Base-by-base conservation (phyloP, 192 early-diverging fungal species). In the Podila epicladia region DNA sequence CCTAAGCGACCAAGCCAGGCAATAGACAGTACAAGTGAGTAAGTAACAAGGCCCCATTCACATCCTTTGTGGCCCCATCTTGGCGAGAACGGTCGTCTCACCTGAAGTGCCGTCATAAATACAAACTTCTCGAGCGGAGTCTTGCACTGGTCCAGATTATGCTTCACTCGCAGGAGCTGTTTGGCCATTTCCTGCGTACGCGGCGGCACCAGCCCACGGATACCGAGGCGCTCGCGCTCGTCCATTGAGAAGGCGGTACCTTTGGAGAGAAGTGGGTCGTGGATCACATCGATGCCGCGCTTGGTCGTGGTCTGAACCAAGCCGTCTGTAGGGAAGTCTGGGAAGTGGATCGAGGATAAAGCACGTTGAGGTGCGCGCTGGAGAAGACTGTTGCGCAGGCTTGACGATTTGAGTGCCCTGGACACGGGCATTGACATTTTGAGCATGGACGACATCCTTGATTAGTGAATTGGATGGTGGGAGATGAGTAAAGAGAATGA, bases 171-270 rank as follows among this genome's bases (percentile, higher is more conserved):
- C 51, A 82, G 71, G 17, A 88, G 71, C 60, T 88, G 87, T 62
- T 86, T 88, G 20, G 85, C 87, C 87, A 88, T 88, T 58, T 88
- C 87, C 63, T 88, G 87, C 19, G 83, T 72, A 15, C 87, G 69
- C 64, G 87, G 87, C 17, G 87, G 87, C 2, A 88, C 87, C 6
- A 88, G 73, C 22, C 87, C 87, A 66, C 87, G 87, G 32, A 88
- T 85, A 12, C 85, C 85, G 37, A 88, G 75, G 51, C 87, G 79
- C 63, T 88, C 87, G 37, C 87, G 80, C 49, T 88, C 87, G 12
- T 80, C 68, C n/a, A 88, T 62, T 11, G 77, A 86, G 62, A 88
- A 88, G 37, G 87, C 87, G 20, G 87, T 88, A 61, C 86, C 86
- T 65, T 88, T 88, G 65, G 85, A 86, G 41, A 88, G 76, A 24